Evolutionary conservation across 768 basidiomycete genomes (phyloP), one percentile per base, ranked within the genome.

Genomic region (Collybia nuda): DNA sequence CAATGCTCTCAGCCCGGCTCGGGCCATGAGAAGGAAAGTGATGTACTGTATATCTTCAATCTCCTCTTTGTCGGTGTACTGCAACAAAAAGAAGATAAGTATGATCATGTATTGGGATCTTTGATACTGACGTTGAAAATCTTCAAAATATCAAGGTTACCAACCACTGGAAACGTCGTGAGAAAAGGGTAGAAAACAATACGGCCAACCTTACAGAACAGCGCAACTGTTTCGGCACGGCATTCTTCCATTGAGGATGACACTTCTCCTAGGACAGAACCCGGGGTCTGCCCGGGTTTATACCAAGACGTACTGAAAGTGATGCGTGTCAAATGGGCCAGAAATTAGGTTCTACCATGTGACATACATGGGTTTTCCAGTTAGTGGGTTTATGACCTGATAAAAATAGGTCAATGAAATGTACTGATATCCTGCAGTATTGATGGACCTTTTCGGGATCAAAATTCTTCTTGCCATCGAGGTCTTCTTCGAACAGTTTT

Each of bases 231-330:
- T 69, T 95, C 93, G 7, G 92, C 92, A n/a, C 93, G 83, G 58
- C 92, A 93, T 70, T 94, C 92, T 67, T 94, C 93, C 81, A 93
- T 82, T 1, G 92, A 93, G 0, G 91, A 93, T 3, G 90, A 92
- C 6, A 92, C 88, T 53, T 93, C 88, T 0, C 92, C 92, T 1
- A 95, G 75, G 1, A 93, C 85, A 8, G 90, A 84, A 43, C 82
- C 88, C 35, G 90, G 79, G 0, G 88, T 91, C 66, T 93, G 92
- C 6, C 92, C 92, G 28, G 87, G 79, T 63, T 88, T 88, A 67
- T 95, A 95, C 92, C 92, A 94, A 14, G 88, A 85, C 2, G 80
- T 76, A 48, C 89, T 92, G 46, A 19, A 19, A 12, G 43, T 23
- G 19, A 42, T 26, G 3, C 32, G 3, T 32, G 9, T 5, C 32